phyloP scores from a whole-genome alignment of 352 stramenopile genomes.

The Phytophthora rubi region DNA sequence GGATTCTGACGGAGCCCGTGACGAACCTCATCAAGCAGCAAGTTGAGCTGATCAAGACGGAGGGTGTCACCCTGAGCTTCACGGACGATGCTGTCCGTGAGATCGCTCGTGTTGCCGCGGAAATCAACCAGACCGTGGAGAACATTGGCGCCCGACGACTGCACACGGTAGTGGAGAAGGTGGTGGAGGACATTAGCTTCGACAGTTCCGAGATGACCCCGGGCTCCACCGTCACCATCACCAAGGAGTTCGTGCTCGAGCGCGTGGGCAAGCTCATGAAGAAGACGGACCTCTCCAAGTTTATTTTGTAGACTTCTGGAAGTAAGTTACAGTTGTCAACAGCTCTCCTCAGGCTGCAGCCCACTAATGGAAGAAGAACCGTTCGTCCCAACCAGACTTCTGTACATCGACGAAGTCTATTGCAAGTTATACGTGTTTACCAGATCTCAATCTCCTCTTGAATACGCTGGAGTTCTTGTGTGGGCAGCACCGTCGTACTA shows the following conservation, averaged over 20 bases:
- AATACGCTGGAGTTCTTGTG: constrained; percentile 78
- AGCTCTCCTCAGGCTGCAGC: constrained; percentile 15
- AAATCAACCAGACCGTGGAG: constrained; percentile 97
- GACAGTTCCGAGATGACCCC: constrained; percentile 94
- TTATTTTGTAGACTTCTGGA: constrained; percentile 94
- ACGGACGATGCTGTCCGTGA: constrained; percentile 97
- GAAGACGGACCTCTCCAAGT: constrained; percentile 97
- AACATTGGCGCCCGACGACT: constrained; percentile 99
- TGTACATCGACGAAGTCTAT: constrained; percentile 7
- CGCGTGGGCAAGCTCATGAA: constrained; percentile 95
- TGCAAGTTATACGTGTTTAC: constrained; percentile 33
- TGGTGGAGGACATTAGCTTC: constrained; percentile 99
- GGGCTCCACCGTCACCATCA: constrained; percentile 89
- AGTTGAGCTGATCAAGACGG: constrained; percentile 96
- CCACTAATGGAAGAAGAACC: constrained; percentile 31
- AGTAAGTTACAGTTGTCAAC: constrained; percentile 1
- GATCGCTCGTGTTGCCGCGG: constrained; percentile 95
- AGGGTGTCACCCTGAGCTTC: constrained; percentile 96
- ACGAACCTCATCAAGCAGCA: constrained; percentile 99
- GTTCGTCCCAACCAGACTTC: constrained; percentile 9
- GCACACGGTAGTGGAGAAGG: constrained; percentile 98
- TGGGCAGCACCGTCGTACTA: constrained; percentile 56
- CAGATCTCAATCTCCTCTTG: constrained; percentile 84
- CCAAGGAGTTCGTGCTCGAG: constrained; percentile 94
- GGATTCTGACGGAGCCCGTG: constrained; percentile 99